These are phyloP conservation scores for Exsudoporus frostii DNA, from an alignment of 768 basidiomycete species.

Conservation along the genomic window DNA sequence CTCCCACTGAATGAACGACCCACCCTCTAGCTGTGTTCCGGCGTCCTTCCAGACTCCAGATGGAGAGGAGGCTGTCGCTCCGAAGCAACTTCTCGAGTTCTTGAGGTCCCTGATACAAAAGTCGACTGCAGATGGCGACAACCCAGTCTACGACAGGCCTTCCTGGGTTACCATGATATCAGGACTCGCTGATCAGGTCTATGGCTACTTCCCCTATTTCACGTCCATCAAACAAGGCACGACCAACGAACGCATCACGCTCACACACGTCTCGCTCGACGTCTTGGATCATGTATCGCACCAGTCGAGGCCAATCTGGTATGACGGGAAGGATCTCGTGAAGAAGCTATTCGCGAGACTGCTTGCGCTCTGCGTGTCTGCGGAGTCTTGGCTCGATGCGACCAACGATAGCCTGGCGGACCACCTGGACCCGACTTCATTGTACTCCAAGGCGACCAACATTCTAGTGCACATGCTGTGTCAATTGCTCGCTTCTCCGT, in stretches of 20 bases:
- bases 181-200: constrained; percentile 51
- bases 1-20: constrained; percentile 22
- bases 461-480: constrained; percentile 46
- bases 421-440: constrained; percentile 42
- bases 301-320: constrained; percentile 50
- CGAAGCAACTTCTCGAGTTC: constrained; percentile 43
- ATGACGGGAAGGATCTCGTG: constrained; percentile 42
- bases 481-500: constrained; percentile 23
- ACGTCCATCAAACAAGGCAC: constrained; percentile 47
- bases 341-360: constrained; percentile 50
- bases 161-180: constrained; percentile 51
- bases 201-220: constrained; percentile 55
- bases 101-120: constrained; percentile 37
- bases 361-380: constrained; percentile 49
- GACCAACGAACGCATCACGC: constrained; percentile 54
- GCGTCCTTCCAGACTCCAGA: constrained; percentile 32
- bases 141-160: constrained; percentile 34
- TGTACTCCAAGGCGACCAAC: constrained; percentile 47
- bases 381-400: constrained; percentile 60
- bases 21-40: constrained; percentile 25
- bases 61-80: constrained; percentile 23
- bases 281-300: constrained; percentile 50
- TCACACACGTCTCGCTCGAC: constrained; percentile 53
- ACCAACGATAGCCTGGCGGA: constrained; percentile 37
- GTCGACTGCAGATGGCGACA: constrained; percentile 32